Evolutionary conservation across 169 alveolate genomes (phyloP).

Genomic region (Plasmodium gaboni): DNA sequence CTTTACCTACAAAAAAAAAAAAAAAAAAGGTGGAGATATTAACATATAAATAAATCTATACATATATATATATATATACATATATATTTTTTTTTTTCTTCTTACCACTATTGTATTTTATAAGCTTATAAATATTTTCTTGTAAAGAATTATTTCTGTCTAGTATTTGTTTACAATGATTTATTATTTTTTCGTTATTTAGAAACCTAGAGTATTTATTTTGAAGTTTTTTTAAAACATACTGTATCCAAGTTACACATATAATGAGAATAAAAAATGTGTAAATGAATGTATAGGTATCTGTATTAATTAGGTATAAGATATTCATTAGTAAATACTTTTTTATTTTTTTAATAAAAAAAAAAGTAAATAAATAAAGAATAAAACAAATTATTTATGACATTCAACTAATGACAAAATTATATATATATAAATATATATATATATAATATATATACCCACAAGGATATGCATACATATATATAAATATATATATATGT

Average conservation of each 20-base stretch:
- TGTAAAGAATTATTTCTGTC: conserved; percentile 15
- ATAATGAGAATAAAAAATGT: conserved; percentile 20
- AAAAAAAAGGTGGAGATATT: background rate
- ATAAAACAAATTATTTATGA: background rate
- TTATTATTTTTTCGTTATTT: conserved; percentile 20
- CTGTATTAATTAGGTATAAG: conserved; percentile 13
- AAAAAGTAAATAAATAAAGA: background rate
- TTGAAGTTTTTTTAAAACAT: conserved; percentile 29
- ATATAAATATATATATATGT: too few species aligned
- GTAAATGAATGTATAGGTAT: conserved; percentile 25
- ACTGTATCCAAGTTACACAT: conserved; percentile 21
- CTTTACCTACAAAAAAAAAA: conserved; percentile 12
- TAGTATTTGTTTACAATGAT: conserved; percentile 2
- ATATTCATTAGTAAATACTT: conserved; percentile 45
- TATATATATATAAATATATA: too few species aligned
- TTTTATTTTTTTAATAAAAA: conserved; percentile 2
- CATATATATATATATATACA: conserved; percentile 1
- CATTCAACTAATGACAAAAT: background rate
- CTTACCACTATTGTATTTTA: conserved; percentile 17
- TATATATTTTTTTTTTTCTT: background rate
- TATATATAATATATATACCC: too few species aligned
- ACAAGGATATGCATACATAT: too few species aligned
- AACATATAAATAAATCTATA: background rate
- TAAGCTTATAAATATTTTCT: conserved; percentile 31
- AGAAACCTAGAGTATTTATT: conserved; percentile 31